Evolutionary conservation across 1,284 basidiomycete species (phyloP).

Genomic region (Afroboletus lepidellus): DNA sequence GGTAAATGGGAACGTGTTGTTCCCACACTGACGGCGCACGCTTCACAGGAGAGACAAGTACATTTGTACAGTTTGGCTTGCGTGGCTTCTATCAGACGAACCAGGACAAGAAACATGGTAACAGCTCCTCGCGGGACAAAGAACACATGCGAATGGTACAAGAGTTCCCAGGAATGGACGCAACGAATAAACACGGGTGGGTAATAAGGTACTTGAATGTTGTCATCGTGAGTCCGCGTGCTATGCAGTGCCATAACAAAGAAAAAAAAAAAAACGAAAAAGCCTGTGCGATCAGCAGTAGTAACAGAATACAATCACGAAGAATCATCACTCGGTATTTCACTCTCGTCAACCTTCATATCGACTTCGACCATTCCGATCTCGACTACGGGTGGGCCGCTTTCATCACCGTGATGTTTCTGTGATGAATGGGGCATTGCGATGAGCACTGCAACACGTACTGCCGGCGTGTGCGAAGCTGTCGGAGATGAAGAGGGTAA

Average conservation of each 20-base stretch:
- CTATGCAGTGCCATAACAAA: slow-evolving; percentile 4
- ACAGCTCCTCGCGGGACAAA: not conserved
- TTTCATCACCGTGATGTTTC: slow-evolving; percentile 34
- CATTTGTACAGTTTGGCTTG: not conserved
- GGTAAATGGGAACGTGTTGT: not conserved
- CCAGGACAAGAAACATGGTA: not conserved
- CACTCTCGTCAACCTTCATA: slow-evolving; percentile 7
- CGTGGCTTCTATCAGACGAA: not conserved
- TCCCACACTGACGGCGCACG: not conserved
- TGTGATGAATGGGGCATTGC: slow-evolving; percentile 47
- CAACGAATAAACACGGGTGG: not conserved
- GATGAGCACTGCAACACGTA: slow-evolving; percentile 49
- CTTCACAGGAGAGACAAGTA: not conserved
- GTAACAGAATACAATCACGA: slow-evolving; percentile 12
- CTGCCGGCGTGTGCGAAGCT: slow-evolving; percentile 10
- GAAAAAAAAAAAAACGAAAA: too few relatives aligned
- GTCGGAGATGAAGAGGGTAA: slow-evolving; percentile 14
- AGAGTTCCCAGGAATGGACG: not conserved
- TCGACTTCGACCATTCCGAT: slow-evolving; percentile 44
- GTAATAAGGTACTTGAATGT: slow-evolving; percentile 14
- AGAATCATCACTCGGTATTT: not conserved
- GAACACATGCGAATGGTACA: not conserved
- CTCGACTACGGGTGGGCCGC: slow-evolving; percentile 46
- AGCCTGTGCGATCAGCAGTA: slow-evolving; percentile 1
- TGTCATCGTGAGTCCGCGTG: slow-evolving; percentile 4